Evolutionary conservation across 495 filamentous ascomycete species (phyloP).

Genomic region (Xylaria scruposa): DNA sequence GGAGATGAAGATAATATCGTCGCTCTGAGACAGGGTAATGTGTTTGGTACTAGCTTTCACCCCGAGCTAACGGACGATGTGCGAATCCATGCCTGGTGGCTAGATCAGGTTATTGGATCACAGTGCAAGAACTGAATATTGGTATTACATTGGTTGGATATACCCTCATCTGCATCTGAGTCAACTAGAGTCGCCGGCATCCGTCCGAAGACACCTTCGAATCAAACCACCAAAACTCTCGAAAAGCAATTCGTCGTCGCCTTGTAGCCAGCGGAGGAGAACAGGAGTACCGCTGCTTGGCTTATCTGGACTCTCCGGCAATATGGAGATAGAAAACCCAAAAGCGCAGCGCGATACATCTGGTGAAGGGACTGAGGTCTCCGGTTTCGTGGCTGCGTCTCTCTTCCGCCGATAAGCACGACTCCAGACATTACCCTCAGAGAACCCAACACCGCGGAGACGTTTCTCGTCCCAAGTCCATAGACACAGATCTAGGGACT

Average conservation of each 20-base stretch:
- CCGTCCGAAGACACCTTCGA: constrained; percentile 42
- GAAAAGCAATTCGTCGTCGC: constrained; percentile 76
- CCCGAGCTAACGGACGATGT: constrained; percentile 90
- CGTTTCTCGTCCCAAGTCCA: constrained; percentile 50
- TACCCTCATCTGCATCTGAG: background rate
- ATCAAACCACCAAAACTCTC: constrained; percentile 90
- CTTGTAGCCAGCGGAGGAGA: constrained; percentile 75
- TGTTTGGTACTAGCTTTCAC: constrained; percentile 96
- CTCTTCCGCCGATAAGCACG: constrained; percentile 52
- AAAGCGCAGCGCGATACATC: constrained; percentile 38
- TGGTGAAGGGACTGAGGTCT: constrained; percentile 13
- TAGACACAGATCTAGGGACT: constrained; percentile 66
- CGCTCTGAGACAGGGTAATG: constrained; percentile 90
- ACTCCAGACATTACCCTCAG: constrained; percentile 58
- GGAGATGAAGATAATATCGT: constrained; percentile 68
- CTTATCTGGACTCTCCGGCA: background rate
- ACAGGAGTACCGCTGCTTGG: constrained; percentile 42
- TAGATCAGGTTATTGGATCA: constrained; percentile 67
- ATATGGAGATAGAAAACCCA: constrained; percentile 52
- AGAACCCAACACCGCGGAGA: constrained; percentile 46
- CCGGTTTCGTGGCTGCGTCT: constrained; percentile 47
- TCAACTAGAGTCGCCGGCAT: background rate
- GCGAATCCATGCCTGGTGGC: constrained; percentile 94
- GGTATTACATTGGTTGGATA: background rate
- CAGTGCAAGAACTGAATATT: background rate